Evolutionary conservation across 2,329 filamentous ascomycete genomes (phyloP).

Genomic region (Calonectria hongkongensis): DNA sequence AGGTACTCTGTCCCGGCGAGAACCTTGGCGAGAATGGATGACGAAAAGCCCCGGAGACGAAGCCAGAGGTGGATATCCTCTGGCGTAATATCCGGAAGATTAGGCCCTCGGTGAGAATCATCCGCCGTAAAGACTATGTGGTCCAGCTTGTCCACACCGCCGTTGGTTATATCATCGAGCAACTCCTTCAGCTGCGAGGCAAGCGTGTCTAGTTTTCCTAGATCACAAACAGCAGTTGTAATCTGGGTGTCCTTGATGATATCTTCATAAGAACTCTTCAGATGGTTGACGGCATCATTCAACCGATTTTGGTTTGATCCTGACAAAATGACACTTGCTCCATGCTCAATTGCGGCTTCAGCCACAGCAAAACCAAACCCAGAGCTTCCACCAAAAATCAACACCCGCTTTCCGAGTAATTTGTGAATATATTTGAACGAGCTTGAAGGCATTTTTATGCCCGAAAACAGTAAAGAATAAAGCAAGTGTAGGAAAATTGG

Average conservation of each 20-base stretch:
- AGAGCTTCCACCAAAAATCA: slow-evolving; percentile 26
- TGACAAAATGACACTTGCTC: slow-evolving; percentile 13
- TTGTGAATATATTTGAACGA: slow-evolving; percentile 31
- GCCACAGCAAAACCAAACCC: slow-evolving; percentile 33
- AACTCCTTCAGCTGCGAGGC: background rate
- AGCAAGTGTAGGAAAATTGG: no score
- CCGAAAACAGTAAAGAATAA: no score
- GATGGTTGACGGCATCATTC: background rate
- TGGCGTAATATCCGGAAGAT: background rate
- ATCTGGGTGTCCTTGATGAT: background rate
- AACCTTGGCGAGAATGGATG: slow-evolving; percentile 19
- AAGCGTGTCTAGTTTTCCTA: background rate
- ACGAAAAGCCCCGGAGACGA: slow-evolving; percentile 1
- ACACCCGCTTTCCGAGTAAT: slow-evolving; percentile 13
- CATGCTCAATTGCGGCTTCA: slow-evolving; percentile 29
- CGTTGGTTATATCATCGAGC: slow-evolving; percentile 1
- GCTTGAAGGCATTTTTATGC: background rate
- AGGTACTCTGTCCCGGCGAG: slow-evolving; percentile 9
- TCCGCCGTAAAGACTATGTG: slow-evolving; percentile 22
- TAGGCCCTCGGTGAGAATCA: background rate
- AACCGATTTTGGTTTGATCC: slow-evolving; percentile 20
- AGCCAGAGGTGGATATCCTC: slow-evolving; percentile 13
- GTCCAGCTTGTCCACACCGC: background rate
- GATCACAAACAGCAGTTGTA: background rate
- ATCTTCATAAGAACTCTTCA: background rate